Base-by-base conservation (phyloP, 345 rosid genomes). In the Dipteronia dyeriana region DNA sequence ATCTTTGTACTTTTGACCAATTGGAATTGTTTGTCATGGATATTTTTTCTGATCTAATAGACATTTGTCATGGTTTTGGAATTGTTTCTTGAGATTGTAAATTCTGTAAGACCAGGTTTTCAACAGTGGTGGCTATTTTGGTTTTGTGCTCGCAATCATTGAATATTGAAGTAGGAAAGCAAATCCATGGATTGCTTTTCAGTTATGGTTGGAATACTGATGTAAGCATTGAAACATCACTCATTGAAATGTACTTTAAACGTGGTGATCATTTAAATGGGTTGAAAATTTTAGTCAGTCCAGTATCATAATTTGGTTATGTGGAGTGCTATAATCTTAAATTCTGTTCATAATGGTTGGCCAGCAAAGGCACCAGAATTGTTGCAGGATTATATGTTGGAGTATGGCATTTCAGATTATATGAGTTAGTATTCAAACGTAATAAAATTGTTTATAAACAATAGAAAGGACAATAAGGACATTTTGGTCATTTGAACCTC, bases 241-340 rank as follows among this genome's bases (percentile, higher is more conserved):
- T 26, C 41, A 78, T 84, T 54, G 87, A 86, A 47, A 80, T 82
- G 85, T 86, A 26, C 26, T 26, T 26, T 26, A 26, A 26, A 26
- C 77, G 84, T 60, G 82, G 87, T 49, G 53, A 82, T 78, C 80
- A 77, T 74, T 81, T 82, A 62, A 77, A 85, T 63, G 26, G 26
- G 26, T 26, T 79, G 70, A 81, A 51, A 74, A 74, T 57, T 88
- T 88, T 39, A 79, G 79, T 43, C 79, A 57, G 59, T 79, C 78
- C 78, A 53, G 66, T 79, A 73, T 53, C 63, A 39, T 61, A 80
- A 78, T 79, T 23, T 71, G 29, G 83, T 84, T 63, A 79, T 73
- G 81, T 86, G 88, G 87, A 76, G 88, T 73, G 82, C 87, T 5
- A 71, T 87, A 60, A 73, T n/a, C n/a, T n/a, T n/a, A n/a, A n/a